Evolutionary conservation across 2,329 filamentous ascomycete genomes (phyloP), one percentile per base, ranked within the genome.

Genomic region (Coniella vitis): DNA sequence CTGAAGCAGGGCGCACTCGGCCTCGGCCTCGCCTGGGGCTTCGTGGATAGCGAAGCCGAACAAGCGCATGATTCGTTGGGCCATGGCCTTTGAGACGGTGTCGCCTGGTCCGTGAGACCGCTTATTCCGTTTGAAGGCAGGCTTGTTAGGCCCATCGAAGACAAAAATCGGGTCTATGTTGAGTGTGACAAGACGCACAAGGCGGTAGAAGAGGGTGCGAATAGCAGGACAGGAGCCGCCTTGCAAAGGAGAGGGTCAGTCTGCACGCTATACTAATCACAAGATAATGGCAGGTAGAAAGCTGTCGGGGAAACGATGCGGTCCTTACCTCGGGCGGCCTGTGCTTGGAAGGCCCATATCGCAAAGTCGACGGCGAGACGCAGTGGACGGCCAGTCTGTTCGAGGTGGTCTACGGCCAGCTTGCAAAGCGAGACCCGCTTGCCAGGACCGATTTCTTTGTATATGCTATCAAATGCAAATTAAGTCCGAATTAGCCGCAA

Each of bases 341-440:
- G 90, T 12, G 84, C 84, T 61, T 98, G 93, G 61, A 95, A 97
- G 38, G 95, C 86, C 93, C 93, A 98, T 62, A 98, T 97, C 3
- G 90, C 89, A 57, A 95, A 86, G 63, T 98, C 93, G 55, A 98
- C 86, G 35, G 93, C 93, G 40, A 98, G 75, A 36, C 90, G 84
- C 36, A 97, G 72, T 0, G 90, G 90, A 2, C 84, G 78, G 20
- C 78, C 76, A 10, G 80, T 81, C 47, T 75, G 67, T 59, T 89
- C 80, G 55, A 94, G 79, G 57, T 87, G 84, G 41, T 90, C 80
- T 39, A 90, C 75, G 25, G 90, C 86, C 44, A 97, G 76, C 61
- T 88, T 94, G 31, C 87, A 81, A 9, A 98, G 75, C 16, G 93
- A 85, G 47, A 94, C 74, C 52, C 90, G 80, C 61, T 86, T 76